Base-by-base conservation (phyloP, 129 eudicot genomes). In the Oenanthe sinensis region DNA sequence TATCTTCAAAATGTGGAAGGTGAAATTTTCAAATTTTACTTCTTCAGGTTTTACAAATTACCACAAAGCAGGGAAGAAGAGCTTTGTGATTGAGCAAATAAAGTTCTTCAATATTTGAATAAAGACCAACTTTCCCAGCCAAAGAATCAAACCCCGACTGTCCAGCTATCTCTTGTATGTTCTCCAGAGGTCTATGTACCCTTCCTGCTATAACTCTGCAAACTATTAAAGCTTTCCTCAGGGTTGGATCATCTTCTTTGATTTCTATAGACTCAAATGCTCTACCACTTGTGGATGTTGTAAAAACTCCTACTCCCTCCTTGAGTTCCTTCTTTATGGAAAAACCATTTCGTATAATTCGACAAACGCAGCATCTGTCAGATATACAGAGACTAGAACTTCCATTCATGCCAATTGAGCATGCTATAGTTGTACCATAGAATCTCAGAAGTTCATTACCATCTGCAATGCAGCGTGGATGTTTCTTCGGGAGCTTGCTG, bases 141-240 rank as follows among this genome's bases (percentile, higher is more conserved):
- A 93, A 86, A 9, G 98, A 93, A 84, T 93, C 98, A 47, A 93
- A 93, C 85, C 98, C 98, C 0, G 90, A 75, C 70, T 91, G 97
- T 50, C 88, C 88, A 13, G 85, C 91, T 36, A 93, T 84, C 55
- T 93, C 98, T 80, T 86, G 89, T 28, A 93, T 62, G 77, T 89
- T 86, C 82, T 91, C 98, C 63, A 91, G 47, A 12, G 98, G 98
- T 71, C 93, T 83, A 55, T 93, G 98, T 75, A 93, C 97, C 83
- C 98, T 85, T 71, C 98, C 98, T 4, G 98, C 98, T 65, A 93
- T 85, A 15, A 93, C 98, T 75, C 98, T 84, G 75, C 98, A 93
- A 19, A 93, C 97, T 17, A 93, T 87, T 87, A 93, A 86, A 14
- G 93, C 95, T 77, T 91, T 93, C 81, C 93, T 88, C 30, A 83